Evolutionary conservation across 2,329 filamentous ascomycete species (phyloP), one percentile per base, ranked within the genome.

Genomic region (Alternaria gansuensis): DNA sequence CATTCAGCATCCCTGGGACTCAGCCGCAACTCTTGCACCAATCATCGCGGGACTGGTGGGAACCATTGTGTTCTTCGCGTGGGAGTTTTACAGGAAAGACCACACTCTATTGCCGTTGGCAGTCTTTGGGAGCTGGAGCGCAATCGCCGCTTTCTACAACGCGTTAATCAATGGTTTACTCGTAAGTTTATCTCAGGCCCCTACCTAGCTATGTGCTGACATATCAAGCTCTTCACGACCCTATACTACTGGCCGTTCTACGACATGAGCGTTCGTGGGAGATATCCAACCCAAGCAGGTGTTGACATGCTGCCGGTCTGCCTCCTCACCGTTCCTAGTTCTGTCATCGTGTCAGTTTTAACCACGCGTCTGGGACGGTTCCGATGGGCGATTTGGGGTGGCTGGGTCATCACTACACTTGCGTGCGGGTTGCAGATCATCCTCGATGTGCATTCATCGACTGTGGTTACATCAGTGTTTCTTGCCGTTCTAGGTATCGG

Each of bases 191-290:
- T 3, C 8, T 14, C 4, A 3, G 23, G 8, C 8, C 10, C 6
- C 44, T 28, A 4, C 14, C 14, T 4, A 34, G 1, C n/a, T 37
- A 14, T 29, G 56, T 21, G 48, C 45, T 33, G 31, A 48, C 48
- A 29, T 14, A 5, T 28, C 29, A 51, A 82, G 80, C 63, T 82
- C 17, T 79, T 79, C 44, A 73, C 73, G 7, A 75, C 76, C 24
- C 59, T 82, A 4, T 81, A 82, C 63, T 81, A 81, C 57, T 66
- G 79, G 45, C 71, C 78, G 0, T 68, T 82, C 46, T 82, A 80
- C 59, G 75, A 78, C 43, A 73, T 77, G 57, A 69, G 77, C 5
- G 72, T 78, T 28, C 72, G 76, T 53, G 70, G 66, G 36, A 65
- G 73, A 28, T 71, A 75, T 1, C 61, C 77, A 2, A 73, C 73